Percentiles rank a stretch among this genome's conserved stretches.
Evolutionary conservation across 2,329 filamentous ascomycete genomes (phyloP).

Genomic region (Arthrinium phaeospermum): DNA sequence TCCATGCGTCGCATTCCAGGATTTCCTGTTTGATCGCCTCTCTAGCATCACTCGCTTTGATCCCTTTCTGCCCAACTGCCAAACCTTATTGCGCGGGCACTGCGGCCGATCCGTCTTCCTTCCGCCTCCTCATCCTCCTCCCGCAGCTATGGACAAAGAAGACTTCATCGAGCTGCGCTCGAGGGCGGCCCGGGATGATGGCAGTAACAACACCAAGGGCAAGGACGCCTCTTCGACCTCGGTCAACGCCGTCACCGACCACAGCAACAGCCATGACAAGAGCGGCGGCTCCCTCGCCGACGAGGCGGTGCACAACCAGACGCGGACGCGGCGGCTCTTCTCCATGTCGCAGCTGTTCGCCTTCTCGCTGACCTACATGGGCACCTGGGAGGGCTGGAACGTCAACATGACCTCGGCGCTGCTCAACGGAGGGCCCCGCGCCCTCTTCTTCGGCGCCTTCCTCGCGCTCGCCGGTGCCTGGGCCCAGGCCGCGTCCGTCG

Average conservation of each 20-base stretch:
- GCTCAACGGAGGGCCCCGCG: constrained; percentile 21
- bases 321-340: constrained; percentile 21
- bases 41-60: constrained; percentile 4
- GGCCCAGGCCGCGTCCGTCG: constrained; percentile 22
- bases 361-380: constrained; percentile 24
- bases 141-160: not conserved
- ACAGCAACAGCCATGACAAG: not conserved
- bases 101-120: not conserved
- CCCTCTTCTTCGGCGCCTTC: constrained; percentile 23
- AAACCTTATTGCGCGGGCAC: not conserved
- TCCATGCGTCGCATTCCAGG: not conserved
- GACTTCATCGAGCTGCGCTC: constrained; percentile 10
- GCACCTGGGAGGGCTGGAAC: constrained; percentile 21
- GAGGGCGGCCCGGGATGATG: not conserved
- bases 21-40: not conserved
- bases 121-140: not conserved
- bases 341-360: constrained; percentile 24
- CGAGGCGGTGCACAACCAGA: constrained; percentile 22
- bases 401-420: constrained; percentile 25
- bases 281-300: not conserved
- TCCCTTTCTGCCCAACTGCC: not conserved
- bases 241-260: not conserved
- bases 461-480: constrained; percentile 22
- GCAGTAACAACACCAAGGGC: not conserved
- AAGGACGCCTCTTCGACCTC: not conserved